A percentile compares a stretch with the other conserved stretches of the same genome.
Conservation (phyloP, 345 rosid species). For the Microcos paniculata region DNA sequence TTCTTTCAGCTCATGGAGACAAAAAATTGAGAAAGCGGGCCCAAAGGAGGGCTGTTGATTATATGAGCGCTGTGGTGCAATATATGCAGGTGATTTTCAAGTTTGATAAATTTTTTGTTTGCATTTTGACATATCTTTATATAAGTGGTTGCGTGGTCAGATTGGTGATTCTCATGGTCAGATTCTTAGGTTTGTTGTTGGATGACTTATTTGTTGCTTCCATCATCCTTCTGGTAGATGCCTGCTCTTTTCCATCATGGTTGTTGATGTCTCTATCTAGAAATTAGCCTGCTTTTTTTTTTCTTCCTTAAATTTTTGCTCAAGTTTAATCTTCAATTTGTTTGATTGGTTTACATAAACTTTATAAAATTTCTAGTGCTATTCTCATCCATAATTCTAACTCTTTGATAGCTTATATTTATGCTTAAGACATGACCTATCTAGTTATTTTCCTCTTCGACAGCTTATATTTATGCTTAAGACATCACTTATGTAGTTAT, state of each 20-base stretch:
- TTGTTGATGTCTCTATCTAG: not conserved
- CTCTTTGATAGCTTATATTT: too few species aligned
- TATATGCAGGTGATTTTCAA: constrained; percentile 63
- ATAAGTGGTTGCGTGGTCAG: not conserved
- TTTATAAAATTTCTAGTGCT: not conserved
- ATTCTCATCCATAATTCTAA: not conserved
- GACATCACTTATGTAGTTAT: not conserved
- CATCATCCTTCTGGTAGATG: not conserved
- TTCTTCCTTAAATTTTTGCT: not conserved
- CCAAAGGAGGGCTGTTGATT: constrained; percentile 95
- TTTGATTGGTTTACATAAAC: not conserved
- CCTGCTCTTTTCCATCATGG: not conserved
- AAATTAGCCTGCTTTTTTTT: not conserved
- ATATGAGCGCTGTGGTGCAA: constrained; percentile 88
- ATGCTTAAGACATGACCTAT: too few species aligned
- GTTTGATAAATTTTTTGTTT: not conserved
- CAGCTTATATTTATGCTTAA: not conserved
- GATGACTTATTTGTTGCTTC: not conserved
- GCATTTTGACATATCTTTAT: not conserved
- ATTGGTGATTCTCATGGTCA: not conserved
- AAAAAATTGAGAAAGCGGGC: constrained; percentile 92
- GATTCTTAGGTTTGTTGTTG: not conserved
- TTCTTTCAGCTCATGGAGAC: constrained; percentile 59
- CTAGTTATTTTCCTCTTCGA: too few species aligned
- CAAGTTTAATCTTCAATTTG: not conserved